Conservation (phyloP, 2,329 filamentous ascomycete genomes). For the Dothiorella sarmentorum region DNA sequence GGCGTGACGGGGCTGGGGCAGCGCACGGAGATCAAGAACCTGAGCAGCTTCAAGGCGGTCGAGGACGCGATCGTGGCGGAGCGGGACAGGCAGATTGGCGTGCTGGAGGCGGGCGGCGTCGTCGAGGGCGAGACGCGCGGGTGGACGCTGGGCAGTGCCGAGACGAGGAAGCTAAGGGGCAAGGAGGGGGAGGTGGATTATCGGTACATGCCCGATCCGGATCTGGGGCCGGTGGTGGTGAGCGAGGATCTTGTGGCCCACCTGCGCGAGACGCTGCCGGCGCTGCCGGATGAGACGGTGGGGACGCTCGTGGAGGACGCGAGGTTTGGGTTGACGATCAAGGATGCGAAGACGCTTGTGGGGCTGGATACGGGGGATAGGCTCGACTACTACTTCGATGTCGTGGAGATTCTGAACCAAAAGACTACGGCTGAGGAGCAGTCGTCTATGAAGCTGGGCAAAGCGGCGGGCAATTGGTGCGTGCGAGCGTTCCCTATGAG, state of each 20-base stretch:
- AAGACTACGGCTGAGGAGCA: conserved; percentile 31
- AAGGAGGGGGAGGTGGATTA: conserved; percentile 99
- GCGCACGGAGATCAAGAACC: conserved; percentile 94
- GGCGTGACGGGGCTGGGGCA: conserved; percentile 68
- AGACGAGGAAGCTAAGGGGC: conserved; percentile 76
- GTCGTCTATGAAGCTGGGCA: conserved; percentile 34
- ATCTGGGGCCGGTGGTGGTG: conserved; percentile 77
- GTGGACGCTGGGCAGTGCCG: conserved; percentile 80
- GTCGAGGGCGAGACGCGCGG: conserved; percentile 87
- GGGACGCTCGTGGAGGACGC: conserved; percentile 54
- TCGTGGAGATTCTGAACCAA: conserved; percentile 43
- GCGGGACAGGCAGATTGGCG: conserved; percentile 77
- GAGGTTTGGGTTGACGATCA: conserved; percentile 67
- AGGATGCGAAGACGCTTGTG: conserved; percentile 80
- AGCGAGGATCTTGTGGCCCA: conserved; percentile 64
- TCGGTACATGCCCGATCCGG: conserved; percentile 96
- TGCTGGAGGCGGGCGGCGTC: conserved; percentile 70
- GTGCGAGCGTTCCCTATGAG: conserved; percentile 10
- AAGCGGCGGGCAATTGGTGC: conserved; percentile 56
- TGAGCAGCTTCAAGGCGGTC: conserved; percentile 91
- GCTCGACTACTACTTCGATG: conserved; percentile 75
- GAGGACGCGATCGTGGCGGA: conserved; percentile 94
- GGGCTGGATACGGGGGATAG: conserved; percentile 74
- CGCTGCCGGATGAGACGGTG: conserved; percentile 68
- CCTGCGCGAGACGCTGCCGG: conserved; percentile 62